These are phyloP conservation scores for Sechiopsis laciniata DNA, from an alignment of 306 rosid species.

Conservation along the genomic window DNA sequence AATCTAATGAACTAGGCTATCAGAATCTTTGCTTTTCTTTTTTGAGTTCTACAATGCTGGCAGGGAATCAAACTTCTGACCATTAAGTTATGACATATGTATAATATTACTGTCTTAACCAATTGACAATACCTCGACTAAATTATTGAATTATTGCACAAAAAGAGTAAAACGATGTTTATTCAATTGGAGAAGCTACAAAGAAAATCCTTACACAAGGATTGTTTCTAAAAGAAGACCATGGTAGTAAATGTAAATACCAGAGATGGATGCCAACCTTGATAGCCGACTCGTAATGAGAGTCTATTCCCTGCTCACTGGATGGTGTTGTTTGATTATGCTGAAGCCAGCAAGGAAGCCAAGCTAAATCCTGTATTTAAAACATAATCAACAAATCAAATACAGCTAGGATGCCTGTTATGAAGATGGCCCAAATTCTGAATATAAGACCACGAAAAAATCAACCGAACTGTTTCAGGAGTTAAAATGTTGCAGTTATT, in stretches of 20 bases:
- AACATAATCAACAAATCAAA: constrained; percentile 14
- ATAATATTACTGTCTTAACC: background rate
- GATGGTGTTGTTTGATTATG: constrained; percentile 42
- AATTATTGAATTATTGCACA: background rate
- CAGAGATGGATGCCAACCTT: constrained; percentile 41
- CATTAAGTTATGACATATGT: background rate
- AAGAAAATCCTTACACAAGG: background rate
- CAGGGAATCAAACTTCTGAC: background rate
- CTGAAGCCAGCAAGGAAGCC: constrained; percentile 90
- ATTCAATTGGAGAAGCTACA: background rate
- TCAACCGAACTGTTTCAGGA: background rate
- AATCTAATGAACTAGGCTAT: background rate
- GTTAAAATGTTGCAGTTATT: background rate
- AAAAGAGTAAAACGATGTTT: background rate
- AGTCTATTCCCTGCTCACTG: constrained; percentile 30
- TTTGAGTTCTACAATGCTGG: background rate
- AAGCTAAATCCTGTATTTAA: constrained; percentile 57
- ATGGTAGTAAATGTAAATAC: constrained; percentile 18
- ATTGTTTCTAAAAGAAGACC: constrained; percentile 3
- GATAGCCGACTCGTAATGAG: constrained; percentile 30
- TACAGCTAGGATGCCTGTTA: background rate
- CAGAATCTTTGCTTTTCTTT: background rate
- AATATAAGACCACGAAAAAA: background rate
- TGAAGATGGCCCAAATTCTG: background rate
- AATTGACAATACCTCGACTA: background rate